These are phyloP conservation scores for Didymosphaeria variabile DNA, from an alignment of 2,329 filamentous ascomycete species.

Conservation along the genomic window DNA sequence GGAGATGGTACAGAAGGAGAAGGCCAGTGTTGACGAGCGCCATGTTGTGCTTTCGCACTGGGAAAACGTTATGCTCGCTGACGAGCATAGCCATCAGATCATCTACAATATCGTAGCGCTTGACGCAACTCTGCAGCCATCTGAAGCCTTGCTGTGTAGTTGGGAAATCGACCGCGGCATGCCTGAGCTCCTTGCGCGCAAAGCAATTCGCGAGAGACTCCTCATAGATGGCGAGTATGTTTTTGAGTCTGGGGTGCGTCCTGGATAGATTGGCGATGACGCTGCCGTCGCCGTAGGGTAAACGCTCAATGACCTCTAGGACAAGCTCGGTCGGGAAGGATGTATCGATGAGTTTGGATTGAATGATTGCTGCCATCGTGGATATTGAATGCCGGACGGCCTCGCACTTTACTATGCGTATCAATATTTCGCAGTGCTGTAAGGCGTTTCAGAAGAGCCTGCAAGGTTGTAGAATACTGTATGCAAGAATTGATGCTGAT, in stretches of 20 bases:
- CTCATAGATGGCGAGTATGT: constrained; percentile 36
- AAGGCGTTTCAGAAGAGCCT: not conserved
- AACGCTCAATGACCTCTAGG: constrained; percentile 35
- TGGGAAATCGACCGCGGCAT: constrained; percentile 40
- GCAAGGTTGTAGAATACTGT: not conserved
- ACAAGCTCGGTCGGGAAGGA: constrained; percentile 40
- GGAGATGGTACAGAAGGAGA: constrained; percentile 36
- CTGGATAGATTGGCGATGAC: constrained; percentile 27
- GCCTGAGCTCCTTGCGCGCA: constrained; percentile 35
- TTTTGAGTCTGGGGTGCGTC: constrained; percentile 30
- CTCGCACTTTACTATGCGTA: not conserved
- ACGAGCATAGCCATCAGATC: constrained; percentile 41
- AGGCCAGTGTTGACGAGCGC: constrained; percentile 38
- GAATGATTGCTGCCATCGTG: constrained; percentile 22
- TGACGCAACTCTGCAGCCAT: constrained; percentile 41
- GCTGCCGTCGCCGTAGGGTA: constrained; percentile 36
- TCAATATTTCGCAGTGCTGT: not conserved
- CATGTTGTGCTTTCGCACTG: constrained; percentile 36
- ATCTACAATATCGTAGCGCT: constrained; percentile 42
- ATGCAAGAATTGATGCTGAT: not conserved
- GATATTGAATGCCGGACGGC: constrained; percentile 19
- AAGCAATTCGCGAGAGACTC: constrained; percentile 35
- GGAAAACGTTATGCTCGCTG: constrained; percentile 37
- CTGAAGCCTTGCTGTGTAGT: constrained; percentile 21
- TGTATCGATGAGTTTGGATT: constrained; percentile 25